Conservation (phyloP, 257 asterid species). For the Penstemon barbatus region DNA sequence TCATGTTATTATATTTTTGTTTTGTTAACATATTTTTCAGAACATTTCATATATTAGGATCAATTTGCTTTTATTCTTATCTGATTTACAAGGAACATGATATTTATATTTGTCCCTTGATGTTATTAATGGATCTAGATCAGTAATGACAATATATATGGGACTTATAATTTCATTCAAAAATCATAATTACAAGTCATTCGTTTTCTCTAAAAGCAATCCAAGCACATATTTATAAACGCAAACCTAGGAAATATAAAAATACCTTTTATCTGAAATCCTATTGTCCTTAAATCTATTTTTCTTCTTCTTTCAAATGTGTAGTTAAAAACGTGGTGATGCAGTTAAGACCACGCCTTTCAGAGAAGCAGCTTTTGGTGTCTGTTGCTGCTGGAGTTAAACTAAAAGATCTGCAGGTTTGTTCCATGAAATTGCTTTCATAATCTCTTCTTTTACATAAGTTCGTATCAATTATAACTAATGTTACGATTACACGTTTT, state of each 20-base stretch:
- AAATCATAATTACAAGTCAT: too few relatives aligned
- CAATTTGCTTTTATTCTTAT: background rate
- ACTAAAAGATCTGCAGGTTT: constrained; percentile 86
- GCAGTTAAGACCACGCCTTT: constrained; percentile 62
- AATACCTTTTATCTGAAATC: background rate
- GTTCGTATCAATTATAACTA: background rate
- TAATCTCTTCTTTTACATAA: background rate
- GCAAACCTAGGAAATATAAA: background rate
- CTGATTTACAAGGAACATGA: constrained; percentile 8
- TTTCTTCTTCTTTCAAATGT: constrained; percentile 22
- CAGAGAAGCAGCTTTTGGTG: constrained; percentile 79
- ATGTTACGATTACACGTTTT: background rate
- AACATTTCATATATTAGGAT: background rate
- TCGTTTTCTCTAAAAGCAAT: too few relatives aligned
- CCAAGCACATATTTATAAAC: too few relatives aligned
- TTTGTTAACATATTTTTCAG: background rate
- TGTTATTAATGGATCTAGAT: background rate
- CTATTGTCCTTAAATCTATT: background rate
- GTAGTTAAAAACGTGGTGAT: constrained; percentile 70
- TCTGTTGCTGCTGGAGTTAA: constrained; percentile 95
- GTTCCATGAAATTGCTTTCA: constrained; percentile 23
- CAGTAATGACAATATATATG: background rate
- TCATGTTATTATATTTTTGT: background rate
- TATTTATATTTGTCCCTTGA: background rate
- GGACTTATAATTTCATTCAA: too few relatives aligned